A percentile compares a stretch with the other conserved stretches of the same genome.
Evolutionary conservation across 176 grass and related monocot genomes (phyloP).

Genomic region (Ampelocalamus luodianensis): DNA sequence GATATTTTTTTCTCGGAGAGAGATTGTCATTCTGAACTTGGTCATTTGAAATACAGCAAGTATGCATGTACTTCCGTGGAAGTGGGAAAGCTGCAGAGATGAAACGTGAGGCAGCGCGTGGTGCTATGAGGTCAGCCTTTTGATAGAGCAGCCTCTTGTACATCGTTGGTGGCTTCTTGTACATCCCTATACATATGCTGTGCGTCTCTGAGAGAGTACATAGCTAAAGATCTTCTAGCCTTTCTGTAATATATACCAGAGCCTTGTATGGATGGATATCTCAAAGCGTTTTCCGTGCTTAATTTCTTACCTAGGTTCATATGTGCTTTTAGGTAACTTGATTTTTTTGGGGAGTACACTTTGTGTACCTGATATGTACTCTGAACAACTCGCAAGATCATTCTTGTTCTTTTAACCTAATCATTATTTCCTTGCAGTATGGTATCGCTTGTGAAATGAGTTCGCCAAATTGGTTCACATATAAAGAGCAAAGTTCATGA

Average conservation of each 20-base stretch:
- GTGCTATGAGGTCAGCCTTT: conserved; percentile 73
- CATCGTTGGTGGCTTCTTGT: conserved; percentile 35
- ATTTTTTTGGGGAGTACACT: not conserved
- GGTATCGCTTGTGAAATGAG: not conserved
- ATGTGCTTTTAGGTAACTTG: conserved; percentile 43
- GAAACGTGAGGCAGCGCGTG: conserved; percentile 67
- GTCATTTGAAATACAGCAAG: conserved; percentile 62
- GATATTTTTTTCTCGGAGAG: not conserved
- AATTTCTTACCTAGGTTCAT: conserved; percentile 46
- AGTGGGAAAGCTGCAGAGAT: conserved; percentile 78
- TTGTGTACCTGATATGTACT: not conserved
- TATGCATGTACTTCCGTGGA: conserved; percentile 89
- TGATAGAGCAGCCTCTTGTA: conserved; percentile 46
- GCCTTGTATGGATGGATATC: conserved; percentile 24
- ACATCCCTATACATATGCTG: conserved; percentile 44
- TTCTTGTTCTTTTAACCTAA: not conserved
- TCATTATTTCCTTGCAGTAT: not conserved
- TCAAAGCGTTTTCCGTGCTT: conserved; percentile 25
- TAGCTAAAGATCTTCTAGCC: conserved; percentile 33
- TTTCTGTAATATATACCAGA: conserved; percentile 57
- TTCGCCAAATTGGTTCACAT: not conserved
- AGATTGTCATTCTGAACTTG: conserved; percentile 26
- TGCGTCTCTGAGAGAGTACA: conserved; percentile 28
- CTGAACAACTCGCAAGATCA: not conserved
- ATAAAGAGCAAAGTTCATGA: not conserved